phyloP scores from a whole-genome alignment of 331 rosid genomes.

The Cydonia oblonga region DNA sequence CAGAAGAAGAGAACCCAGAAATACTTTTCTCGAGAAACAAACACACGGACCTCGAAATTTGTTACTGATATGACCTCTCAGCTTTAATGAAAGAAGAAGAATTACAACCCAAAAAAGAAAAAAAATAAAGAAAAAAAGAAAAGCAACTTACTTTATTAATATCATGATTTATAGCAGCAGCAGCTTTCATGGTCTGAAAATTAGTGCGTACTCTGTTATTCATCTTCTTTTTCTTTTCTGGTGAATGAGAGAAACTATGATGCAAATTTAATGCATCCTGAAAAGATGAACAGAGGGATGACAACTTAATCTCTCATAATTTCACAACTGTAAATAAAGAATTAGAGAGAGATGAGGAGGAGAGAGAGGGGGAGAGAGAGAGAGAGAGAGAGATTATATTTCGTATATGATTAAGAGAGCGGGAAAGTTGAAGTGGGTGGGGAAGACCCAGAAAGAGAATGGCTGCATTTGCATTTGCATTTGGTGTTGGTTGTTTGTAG shows the following conservation, averaged over 20 bases:
- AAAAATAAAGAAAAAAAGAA: background rate
- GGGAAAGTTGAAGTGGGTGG: conserved; percentile 52
- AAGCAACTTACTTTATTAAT: conserved; percentile 38
- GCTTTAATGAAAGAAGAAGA: background rate
- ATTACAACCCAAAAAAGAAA: background rate
- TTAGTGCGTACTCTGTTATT: conserved; percentile 54
- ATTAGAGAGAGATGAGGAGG: conserved; percentile 5
- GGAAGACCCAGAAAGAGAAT: conserved; percentile 21
- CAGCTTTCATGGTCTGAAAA: conserved; percentile 49
- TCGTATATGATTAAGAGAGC: conserved; percentile 35
- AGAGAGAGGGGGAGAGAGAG: too few relatives aligned
- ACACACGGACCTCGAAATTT: conserved; percentile 9
- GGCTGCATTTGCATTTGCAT: conserved; percentile 9
- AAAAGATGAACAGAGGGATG: conserved; percentile 8
- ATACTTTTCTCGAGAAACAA: conserved; percentile 12
- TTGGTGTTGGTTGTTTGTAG: conserved; percentile 7
- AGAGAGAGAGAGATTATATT: conserved; percentile 10
- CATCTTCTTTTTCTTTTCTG: conserved; percentile 32
- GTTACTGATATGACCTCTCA: conserved; percentile 12
- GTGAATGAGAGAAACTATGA: conserved; percentile 20
- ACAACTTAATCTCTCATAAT: too few relatives aligned
- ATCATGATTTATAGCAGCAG: conserved; percentile 25
- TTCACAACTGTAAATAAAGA: too few relatives aligned
- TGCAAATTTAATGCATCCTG: conserved; percentile 21
- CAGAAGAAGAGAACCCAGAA: background rate